Base-by-base conservation (phyloP, 495 filamentous ascomycete species). In the Annulohypoxylon maeteangense region DNA sequence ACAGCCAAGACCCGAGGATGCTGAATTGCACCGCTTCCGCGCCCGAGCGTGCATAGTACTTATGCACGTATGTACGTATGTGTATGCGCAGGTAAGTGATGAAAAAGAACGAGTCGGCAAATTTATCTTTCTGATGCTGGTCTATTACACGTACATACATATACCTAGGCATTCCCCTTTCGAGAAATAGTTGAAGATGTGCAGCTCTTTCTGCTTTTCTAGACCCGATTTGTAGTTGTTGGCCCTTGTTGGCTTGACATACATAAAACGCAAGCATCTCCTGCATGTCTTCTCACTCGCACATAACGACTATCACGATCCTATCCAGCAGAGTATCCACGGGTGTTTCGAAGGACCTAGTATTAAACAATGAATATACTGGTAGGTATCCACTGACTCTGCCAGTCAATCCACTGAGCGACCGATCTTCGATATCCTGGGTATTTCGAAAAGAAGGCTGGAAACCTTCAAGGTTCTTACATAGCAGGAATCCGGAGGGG, bases 41-140 rank as follows among this genome's bases (percentile, higher is more conserved):
- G 65, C 61, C 65, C 55, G 65, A 68, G 70, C 64, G 70, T 68
- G 50, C 68, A 71, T 65, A 50, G 20, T 34, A 53, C 11, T 42
- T 38, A 53, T 63, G 51, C 44, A 56, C 16, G 65, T 54, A 44
- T 34, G 29, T 29, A 42, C 38, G 6, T 44, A 11, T n/a, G 36
- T 50, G 57, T 10, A 61, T 56, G 34, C 67, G 47, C 47, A 25
- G 7, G 55, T 57, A 53, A 14, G 56, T 60, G 44, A 51, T 10
- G 51, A 54, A 11, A 16, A 16, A 62, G 45, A 62, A 47, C 25
- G 50, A 59, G 45, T 38, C 67, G 60, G 60, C 47, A 57, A 59
- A 53, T 53, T 64, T 67, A 36, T 67, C 69, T 22, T 51, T n/a
- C 10, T 57, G 50, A 60, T 14, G 61, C 61, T 23, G 34, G 22